Evolutionary conservation across 2,329 filamentous ascomycete species (phyloP).

Genomic region (Aspergillus sp.): DNA sequence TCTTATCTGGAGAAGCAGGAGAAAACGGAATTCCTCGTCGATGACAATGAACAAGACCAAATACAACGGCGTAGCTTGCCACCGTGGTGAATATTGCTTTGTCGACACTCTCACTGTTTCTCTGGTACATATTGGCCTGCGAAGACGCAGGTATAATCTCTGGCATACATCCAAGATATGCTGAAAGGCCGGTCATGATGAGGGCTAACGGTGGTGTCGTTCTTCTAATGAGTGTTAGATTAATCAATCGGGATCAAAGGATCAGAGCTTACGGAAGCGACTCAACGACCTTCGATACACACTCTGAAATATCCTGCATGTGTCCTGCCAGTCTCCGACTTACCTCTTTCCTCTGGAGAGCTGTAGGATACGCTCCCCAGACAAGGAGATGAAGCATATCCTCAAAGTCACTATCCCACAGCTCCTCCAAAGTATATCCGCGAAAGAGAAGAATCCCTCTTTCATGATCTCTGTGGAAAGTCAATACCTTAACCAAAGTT

Average conservation of each 20-base stretch:
- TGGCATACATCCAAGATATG: constrained; percentile 18
- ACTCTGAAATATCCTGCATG: constrained; percentile 16
- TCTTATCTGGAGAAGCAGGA: constrained; percentile 32
- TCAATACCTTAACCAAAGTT: background rate
- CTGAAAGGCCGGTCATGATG: constrained; percentile 24
- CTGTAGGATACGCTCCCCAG: constrained; percentile 23
- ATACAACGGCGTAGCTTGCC: constrained; percentile 20
- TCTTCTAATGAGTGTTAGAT: constrained; percentile 8
- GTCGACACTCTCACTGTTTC: constrained; percentile 14
- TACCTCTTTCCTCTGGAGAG: constrained; percentile 11
- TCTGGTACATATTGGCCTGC: constrained; percentile 19
- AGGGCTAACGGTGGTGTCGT: constrained; percentile 19
- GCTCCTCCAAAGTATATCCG: constrained; percentile 23
- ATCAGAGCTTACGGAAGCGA: constrained; percentile 18
- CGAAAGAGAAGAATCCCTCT: constrained; percentile 23
- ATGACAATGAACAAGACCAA: constrained; percentile 22
- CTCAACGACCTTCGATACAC: constrained; percentile 17
- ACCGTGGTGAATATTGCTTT: constrained; percentile 18
- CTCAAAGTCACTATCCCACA: constrained; percentile 27
- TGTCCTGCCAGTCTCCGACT: constrained; percentile 13
- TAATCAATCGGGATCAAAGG: background rate
- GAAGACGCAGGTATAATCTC: constrained; percentile 16
- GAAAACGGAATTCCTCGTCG: constrained; percentile 14
- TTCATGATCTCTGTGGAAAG: constrained; percentile 20
- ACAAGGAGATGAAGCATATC: constrained; percentile 27